Base-by-base conservation (phyloP, 2,329 filamentous ascomycete species). In the Diplocarpon rosae region DNA sequence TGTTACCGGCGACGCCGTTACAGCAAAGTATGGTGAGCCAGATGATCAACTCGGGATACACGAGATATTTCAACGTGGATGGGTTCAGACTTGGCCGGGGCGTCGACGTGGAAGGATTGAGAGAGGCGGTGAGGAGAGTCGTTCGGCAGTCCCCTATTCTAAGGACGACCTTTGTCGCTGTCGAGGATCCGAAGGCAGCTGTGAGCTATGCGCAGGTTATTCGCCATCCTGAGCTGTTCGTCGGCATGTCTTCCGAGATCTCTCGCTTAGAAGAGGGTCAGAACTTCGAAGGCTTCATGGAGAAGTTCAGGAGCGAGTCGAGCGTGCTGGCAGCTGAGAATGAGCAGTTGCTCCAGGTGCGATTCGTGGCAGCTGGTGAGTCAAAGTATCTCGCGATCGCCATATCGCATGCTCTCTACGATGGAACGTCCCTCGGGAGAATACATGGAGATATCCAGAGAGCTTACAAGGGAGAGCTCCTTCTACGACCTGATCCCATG, bases 11-110 rank as follows among this genome's bases (percentile, higher is more conserved):
- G 0, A 94, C 89, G 0, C 80, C 88, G 6, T 69, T 94, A 5
- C 89, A 96, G 63, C 87, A 95, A 61, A 80, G 82, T 1, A 87
- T 95, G 78, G 66, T 93, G 2, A 79, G 80, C 0, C 83, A 86
- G 48, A 94, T 94, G 84, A 52, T 87, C 0, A 70, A 76, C 13
- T 92, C 87, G 0, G 69, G 76, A 2, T 90, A 83, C 54, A 66
- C 70, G 10, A 74, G 79, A 51, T 96, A 96, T 59, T 93, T 87
- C 67, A 95, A 93, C 50, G 80, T 92, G 46, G 85, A 95, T 55
- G 64, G 90, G 2, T 66, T 93, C 16, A 72, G 78, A 50, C 52
- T 95, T 1, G 58, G 64, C 0, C 51, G 66, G 0, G 61, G 65
- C 0, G 67, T 80, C 1, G 71, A 93, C 53, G 31, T 80, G 0